A percentile compares a stretch with the other conserved stretches of the same genome.
Evolutionary conservation across 2,329 filamentous ascomycete species (phyloP).

Genomic region (Pseudonectria buxi): DNA sequence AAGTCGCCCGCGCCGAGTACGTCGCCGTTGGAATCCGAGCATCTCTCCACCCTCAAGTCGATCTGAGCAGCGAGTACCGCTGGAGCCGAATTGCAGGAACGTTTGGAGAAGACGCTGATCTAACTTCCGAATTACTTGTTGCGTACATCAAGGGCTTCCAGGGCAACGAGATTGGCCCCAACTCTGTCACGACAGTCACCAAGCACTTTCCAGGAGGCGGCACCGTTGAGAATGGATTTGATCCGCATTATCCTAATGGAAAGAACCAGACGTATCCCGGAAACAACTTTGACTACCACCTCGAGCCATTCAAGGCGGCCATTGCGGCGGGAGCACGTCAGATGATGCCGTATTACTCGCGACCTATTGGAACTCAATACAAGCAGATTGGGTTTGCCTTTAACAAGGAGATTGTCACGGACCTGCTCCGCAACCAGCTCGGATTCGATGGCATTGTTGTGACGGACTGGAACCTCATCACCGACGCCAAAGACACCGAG

Average conservation of each 20-base stretch:
- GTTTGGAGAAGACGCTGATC: constrained; percentile 40
- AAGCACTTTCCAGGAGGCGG: constrained; percentile 49
- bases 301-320: constrained; percentile 41
- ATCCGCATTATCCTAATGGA: constrained; percentile 43
- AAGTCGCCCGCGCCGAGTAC: constrained; percentile 40
- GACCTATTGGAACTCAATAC: constrained; percentile 35
- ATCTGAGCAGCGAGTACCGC: constrained; percentile 41
- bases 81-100: constrained; percentile 40
- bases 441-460: constrained; percentile 46
- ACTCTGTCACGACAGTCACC: constrained; percentile 39
- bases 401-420: constrained; percentile 45
- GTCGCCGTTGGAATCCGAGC: constrained; percentile 33
- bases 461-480: constrained; percentile 48
- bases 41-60: constrained; percentile 43
- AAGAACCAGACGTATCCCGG: constrained; percentile 44
- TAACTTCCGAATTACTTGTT: constrained; percentile 28
- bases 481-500: constrained; percentile 37
- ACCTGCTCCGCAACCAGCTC: constrained; percentile 38
- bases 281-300: constrained; percentile 40
- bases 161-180: constrained; percentile 31
- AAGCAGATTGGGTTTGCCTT: constrained; percentile 44
- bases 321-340: constrained; percentile 39
- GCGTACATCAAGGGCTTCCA: constrained; percentile 42
- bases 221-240: constrained; percentile 41
- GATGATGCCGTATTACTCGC: constrained; percentile 43